Conservation (phyloP, 371 early-diverging fungal genomes). For the Mucor saturninus region DNA sequence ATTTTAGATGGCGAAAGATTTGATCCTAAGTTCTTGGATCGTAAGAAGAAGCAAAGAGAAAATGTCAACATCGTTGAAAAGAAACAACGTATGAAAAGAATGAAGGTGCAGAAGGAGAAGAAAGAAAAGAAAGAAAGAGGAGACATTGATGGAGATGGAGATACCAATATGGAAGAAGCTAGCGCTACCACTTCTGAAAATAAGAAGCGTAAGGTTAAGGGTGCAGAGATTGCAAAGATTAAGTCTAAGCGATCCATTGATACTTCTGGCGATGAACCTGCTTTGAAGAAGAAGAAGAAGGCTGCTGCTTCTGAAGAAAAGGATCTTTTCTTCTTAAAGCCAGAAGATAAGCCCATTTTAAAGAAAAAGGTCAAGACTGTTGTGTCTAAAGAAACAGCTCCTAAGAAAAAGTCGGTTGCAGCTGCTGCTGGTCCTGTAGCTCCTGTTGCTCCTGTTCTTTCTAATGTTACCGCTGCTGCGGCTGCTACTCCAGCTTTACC, state of each 20-base stretch:
- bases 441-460: not conserved
- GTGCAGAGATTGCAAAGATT: conserved; percentile 34
- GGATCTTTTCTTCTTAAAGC: conserved; percentile 22
- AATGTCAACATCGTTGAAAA: conserved; percentile 46
- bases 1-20: conserved; percentile 85
- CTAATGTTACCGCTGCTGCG: not conserved
- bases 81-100: conserved; percentile 44
- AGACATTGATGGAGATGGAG: conserved; percentile 14
- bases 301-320: conserved; percentile 8
- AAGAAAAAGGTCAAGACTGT: conserved; percentile 11
- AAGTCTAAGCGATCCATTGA: conserved; percentile 19
- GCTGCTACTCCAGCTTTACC: conserved; percentile 2
- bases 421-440: not conserved
- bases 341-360: conserved; percentile 9
- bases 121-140: conserved; percentile 32
- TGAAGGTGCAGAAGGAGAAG: conserved; percentile 34
- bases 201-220: conserved; percentile 37
- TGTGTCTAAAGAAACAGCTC: conserved; percentile 1
- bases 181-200: conserved; percentile 13
- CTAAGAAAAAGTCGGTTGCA: conserved; percentile 5
- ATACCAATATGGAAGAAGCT: conserved; percentile 24
- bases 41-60: conserved; percentile 61
- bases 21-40: conserved; percentile 76
- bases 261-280: conserved; percentile 9
- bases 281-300: conserved; percentile 24